Base-by-base conservation (phyloP, 192 early-diverging fungal species). In the Coemansia sp. region DNA sequence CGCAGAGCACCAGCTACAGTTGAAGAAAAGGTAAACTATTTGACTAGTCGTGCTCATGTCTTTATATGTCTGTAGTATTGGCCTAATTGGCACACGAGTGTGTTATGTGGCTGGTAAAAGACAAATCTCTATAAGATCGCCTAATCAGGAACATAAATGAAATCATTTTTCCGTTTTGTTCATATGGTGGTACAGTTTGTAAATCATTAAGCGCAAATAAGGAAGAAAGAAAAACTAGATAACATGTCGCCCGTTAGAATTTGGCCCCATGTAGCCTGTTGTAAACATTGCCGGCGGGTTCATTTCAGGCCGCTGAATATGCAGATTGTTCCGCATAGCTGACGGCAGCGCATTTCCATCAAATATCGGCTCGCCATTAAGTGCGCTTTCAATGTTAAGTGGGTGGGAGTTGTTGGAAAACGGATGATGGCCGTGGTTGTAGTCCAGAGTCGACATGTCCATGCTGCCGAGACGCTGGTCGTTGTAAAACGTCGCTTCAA, bases 221-320 rank as follows among this genome's bases (percentile, higher is more conserved):
- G 40, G 3, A 44, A n/a, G 11, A n/a, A n/a, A 44, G 40, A 44
- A 44, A 44, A 44, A 44, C 15, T 62, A 62, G 15, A 62, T 49
- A 21, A 62, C 61, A 53, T 53, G 50, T 31, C 71, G 71, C 2
- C 64, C 68, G 36, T 34, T 63, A 5, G 24, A 21, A 12, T 47
- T n/a, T 5, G 36, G 25, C 1, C 64, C 53, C 7, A 25, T 10
- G 15, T 55, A 60, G 12, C 44, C 40, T 10, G 49, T 23, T n/a
- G 42, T 28, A 50, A 71, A 64, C 66, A 68, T 65, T 10, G 58
- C 42, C 0, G 71, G 66, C 18, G 55, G 51, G 44, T 58, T 61
- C 17, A 68, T 37, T 3, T 58, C 60, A 5, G 74, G 74, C 17
- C 56, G n/a, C 42, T 71, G 74, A 20, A 71, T 71, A 44, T 77